Evolutionary conservation across 345 rosid species (phyloP), one percentile per base, ranked within the genome.

Genomic region (Eucalyptus regnans): DNA sequence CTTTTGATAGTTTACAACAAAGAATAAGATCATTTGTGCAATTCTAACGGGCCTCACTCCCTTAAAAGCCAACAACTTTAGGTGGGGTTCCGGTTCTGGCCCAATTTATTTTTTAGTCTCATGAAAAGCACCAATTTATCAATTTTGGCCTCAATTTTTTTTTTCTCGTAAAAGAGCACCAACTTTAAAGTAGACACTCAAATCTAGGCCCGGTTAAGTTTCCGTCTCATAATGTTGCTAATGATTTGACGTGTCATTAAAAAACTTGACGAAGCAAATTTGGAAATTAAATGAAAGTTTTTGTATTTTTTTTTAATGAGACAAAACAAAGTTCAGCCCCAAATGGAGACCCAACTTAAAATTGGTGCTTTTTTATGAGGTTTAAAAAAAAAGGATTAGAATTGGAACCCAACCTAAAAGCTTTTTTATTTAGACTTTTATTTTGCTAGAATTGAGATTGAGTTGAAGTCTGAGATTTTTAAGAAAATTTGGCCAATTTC

Each of bases 121-220:
- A 66, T 66, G 20, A 66, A n/a, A 15, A 15, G 17, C 41, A 66
- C 4, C 3, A 68, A 68, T 4, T 68, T 68, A 31, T n/a, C 76
- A 15, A 64, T n/a, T 7, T 0, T 68, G 12, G 22, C 23, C 43
- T 37, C 16, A 68, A 31, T 3, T 3, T 37, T 5, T 0, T n/a
- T 27, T 41, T 5, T 68, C 12, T 68, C 12, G 0, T 33, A 33
- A 33, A 62, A 29, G 33, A 12, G 31, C 68, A 29, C 31, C 1
- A 12, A 27, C 31, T 29, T 62, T 62, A 27, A 27, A 5, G 68
- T 12, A 62, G 1, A 12, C 1, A 62, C 33, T 62, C 15, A 62
- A 62, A 27, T 62, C 68, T 62, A 62, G 31, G 31, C 33, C 3
- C 3, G 7, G n/a, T 62, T 62, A 62, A 60, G 68, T 60, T 60